Base-by-base conservation (phyloP, 2,329 filamentous ascomycete species). In the Stagonosporopsis vannaccii region DNA sequence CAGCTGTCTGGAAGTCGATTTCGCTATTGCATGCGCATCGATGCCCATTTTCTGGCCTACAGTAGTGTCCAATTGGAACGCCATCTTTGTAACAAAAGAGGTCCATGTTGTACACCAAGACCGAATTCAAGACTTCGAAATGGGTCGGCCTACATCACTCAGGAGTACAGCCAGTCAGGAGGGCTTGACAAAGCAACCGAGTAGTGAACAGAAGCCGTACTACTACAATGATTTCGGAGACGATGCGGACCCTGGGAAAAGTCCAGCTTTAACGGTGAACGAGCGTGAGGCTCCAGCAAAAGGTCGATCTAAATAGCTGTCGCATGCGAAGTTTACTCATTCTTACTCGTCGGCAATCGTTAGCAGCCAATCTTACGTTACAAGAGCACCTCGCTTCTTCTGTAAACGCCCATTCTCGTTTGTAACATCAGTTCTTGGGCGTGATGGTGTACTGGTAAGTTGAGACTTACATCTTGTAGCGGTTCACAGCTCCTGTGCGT, bases 1-100 rank as follows among this genome's bases (percentile, higher is more conserved):
- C 37, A 69, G 69, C 13, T 68, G 62, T 41, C 60, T 75, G 30
- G 73, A 75, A 51, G 59, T 75, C 44, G 67, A 74, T 30, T 68
- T 75, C 40, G 73, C 73, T 13, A 74, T 75, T 51, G 69, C 74
- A 22, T 74, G 68, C 58, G 73, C 71, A 26, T 73, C 69, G 8
- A 72, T 76, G 54, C 73, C 73, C 15, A 74, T 75, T 30, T 75
- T 76, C 63, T 76, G 73, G 73, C 73, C 72, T 6, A 58, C 65
- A 13, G 59, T 76, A 30, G 52, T 68, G 12, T 46, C 61, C n/a
- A 62, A 63, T n/a, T 64, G 63, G 40, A 66, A 60, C 9, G 61
- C 71, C 6, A 76, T 75, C 30, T 72, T 74, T 39, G 68, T 75
- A 36, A 71, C 70, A 3, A 67, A 70, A 37, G 73, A 76, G 54